Evolutionary conservation across 1,139 yeast species (phyloP), one percentile per base, ranked within the genome.

Genomic region (Pichia sorboxylosa): DNA sequence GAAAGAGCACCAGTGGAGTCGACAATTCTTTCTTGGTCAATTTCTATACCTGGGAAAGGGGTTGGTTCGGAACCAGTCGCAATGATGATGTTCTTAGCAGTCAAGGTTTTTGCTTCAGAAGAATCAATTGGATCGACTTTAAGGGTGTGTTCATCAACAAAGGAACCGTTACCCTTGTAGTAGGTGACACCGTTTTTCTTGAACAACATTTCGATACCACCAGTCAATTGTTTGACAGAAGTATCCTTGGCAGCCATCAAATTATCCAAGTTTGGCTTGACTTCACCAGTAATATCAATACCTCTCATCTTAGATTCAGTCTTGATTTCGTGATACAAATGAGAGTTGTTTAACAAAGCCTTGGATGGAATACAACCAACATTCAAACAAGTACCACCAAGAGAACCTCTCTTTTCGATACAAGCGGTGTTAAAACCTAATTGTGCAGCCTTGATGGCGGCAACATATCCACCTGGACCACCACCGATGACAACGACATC

Each of bases 361-460:
- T 92, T 92, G 45, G 98, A 90, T 40, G 99, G 99, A 52, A 92
- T 92, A 70, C 98, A 90, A 31, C 98, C 98, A 35, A 90, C 97
- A 60, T 90, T 90, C 52, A 90, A 66, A 71, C 99, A 92, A 34
- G 98, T 92, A 53, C 99, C 99, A 44, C 99, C 99, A 45, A 92
- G 73, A 24, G 77, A 61, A 28, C 98, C 99, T 61, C 98, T 79
- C 66, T 84, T 85, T 61, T 92, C 98, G 46, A 92, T 67, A 72
- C 98, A 90, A 27, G 96, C 98, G 37, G 96, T 84, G 59, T 85
- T 78, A 48, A 70, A 69, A 25, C 97, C 97, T 41, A 85, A 69
- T 65, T 92, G 99, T 33, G 98, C 98, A 38, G 96, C 96, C 62
- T 84, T 87, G 58, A 92, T 92, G 53, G 99, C 98, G 37, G 97